A percentile compares a stretch with the other conserved stretches of the same genome.
These are phyloP conservation scores for Diversispora eburnea DNA, from an alignment of 192 early-diverging fungal genomes.

Conservation along the genomic window DNA sequence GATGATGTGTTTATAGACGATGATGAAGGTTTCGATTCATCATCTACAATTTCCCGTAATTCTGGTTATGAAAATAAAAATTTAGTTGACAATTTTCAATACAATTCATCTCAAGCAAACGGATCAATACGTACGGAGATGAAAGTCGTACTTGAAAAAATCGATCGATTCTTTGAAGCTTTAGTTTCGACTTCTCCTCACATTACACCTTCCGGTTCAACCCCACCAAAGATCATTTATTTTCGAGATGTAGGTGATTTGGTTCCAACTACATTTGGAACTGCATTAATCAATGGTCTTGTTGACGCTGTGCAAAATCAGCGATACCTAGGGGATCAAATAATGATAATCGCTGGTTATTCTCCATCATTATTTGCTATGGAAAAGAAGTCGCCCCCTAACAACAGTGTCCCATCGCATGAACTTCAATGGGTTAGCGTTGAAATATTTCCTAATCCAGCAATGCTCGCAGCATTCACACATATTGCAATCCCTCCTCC, in stretches of 20 bases:
- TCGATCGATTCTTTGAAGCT: conserved; percentile 41
- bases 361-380: conserved; percentile 37
- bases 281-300: conserved; percentile 39
- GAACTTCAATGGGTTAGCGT: conserved; percentile 27
- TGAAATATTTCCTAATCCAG: conserved; percentile 30
- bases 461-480: conserved; percentile 34
- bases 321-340: conserved; percentile 38
- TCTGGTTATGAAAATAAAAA: conserved; percentile 31
- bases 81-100: conserved; percentile 24
- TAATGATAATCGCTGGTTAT: conserved; percentile 49
- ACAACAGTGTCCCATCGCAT: neutral
- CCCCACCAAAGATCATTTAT: conserved; percentile 44
- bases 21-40: conserved; percentile 35
- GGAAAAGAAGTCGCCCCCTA: conserved; percentile 15
- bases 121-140: conserved; percentile 10
- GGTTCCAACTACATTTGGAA: conserved; percentile 38
- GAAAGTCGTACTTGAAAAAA: conserved; percentile 32
- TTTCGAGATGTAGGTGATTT: conserved; percentile 48
- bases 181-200: conserved; percentile 30
- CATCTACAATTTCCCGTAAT: conserved; percentile 20
- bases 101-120: conserved; percentile 26
- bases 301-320: conserved; percentile 43
- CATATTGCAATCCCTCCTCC: conserved; percentile 19
- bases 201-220: neutral
- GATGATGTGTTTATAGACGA: conserved; percentile 45